Evolutionary conservation across 2,329 filamentous ascomycete species (phyloP), one percentile per base, ranked within the genome.

Genomic region (Cercospora nicotianae): DNA sequence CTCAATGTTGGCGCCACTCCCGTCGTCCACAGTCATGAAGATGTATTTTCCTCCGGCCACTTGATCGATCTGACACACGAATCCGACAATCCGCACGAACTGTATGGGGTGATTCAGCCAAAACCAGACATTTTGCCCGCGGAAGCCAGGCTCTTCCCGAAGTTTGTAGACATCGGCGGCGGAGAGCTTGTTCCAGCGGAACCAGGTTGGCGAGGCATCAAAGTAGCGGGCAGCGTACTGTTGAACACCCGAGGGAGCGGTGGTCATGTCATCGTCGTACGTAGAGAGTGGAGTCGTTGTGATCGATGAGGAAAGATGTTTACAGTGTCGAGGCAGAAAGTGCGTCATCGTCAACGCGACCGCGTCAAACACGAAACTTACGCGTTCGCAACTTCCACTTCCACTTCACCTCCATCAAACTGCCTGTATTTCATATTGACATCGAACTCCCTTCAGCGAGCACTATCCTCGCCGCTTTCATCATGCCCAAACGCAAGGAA

Each of bases 111-210:
- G 80, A 64, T 88, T 86, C 42, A 85, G 81, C 64, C 86, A 78
- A 64, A 86, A 85, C 78, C 84, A 87, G 45, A 87, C 79, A 60
- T 83, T 80, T 75, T 87, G 85, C 55, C 83, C 85, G 79, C 83
- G 81, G 73, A 85, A 88, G 2, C 81, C 83, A 6, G 75, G 76
- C 53, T 83, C 81, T 63, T 79, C 77, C 26, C 80, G 79, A 36
- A 89, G 78, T 8, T 78, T 77, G 73, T 87, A 86, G 45, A 90
- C 82, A 77, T 88, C 85, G 30, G 80, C 79, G 16, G 82, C 81
- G 0, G 84, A 84, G 70, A 90, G 80, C 75, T 88, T 88, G 77
- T 88, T 87, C 88, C 88, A 90, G 75, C 81, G 76, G 78, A 85
- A 83, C 77, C 84, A 88, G 8, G 88, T 90, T n/a, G 85, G 84